These are phyloP conservation scores for Cystobasidium onofrii DNA, from an alignment of 768 basidiomycete genomes.

Conservation along the genomic window DNA sequence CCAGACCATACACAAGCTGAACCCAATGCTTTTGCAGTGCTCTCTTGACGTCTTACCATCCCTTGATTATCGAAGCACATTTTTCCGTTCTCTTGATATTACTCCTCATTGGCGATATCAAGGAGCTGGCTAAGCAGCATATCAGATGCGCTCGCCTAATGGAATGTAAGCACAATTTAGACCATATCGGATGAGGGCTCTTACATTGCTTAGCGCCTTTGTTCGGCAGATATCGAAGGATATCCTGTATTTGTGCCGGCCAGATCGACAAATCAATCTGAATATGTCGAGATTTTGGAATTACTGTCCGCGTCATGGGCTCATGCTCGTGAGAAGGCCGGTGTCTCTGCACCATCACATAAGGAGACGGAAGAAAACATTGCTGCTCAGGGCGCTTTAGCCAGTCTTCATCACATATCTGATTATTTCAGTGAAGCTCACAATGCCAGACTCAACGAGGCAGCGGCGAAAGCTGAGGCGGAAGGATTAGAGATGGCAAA, in stretches of 20 bases:
- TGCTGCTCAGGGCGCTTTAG: conserved; percentile 20
- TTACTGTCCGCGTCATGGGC: conserved; percentile 68
- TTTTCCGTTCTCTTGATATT: conserved; percentile 68
- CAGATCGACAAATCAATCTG: conserved; percentile 71
- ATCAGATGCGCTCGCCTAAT: conserved; percentile 60
- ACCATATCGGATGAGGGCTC: background rate
- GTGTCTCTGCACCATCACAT: conserved; percentile 12
- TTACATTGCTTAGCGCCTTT: background rate
- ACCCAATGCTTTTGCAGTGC: conserved; percentile 4
- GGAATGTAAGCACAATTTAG: background rate
- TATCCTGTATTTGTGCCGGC: conserved; percentile 82
- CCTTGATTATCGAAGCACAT: conserved; percentile 76
- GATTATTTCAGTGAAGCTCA: conserved; percentile 31
- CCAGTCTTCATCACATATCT: conserved; percentile 33
- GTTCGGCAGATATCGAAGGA: conserved; percentile 65
- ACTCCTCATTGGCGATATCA: conserved; percentile 70
- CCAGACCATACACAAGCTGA: background rate
- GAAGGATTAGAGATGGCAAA: background rate
- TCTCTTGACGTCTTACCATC: conserved; percentile 72
- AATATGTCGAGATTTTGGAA: conserved; percentile 76
- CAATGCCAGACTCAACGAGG: conserved; percentile 18
- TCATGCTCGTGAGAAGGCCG: conserved; percentile 23
- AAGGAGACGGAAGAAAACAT: conserved; percentile 30
- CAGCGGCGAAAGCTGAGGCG: conserved; percentile 19
- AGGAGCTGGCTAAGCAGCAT: conserved; percentile 58